phyloP scores from a whole-genome alignment of 257 asterid genomes.

The Handroanthus guayacan region DNA sequence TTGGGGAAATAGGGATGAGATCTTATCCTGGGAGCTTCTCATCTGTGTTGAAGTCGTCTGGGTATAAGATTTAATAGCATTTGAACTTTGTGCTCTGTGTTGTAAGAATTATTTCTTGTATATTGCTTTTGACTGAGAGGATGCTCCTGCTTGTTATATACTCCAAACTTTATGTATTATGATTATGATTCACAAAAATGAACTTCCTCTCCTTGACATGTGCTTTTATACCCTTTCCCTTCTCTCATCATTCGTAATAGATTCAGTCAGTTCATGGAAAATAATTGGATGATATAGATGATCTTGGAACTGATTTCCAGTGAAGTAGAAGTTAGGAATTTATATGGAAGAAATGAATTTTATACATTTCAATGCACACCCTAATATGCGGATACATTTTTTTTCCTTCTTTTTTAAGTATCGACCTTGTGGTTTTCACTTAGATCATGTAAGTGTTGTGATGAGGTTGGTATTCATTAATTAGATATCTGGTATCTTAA shows the following conservation, averaged over 20 bases:
- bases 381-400: background rate
- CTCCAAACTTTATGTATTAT: background rate
- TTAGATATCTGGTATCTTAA: slow-evolving; percentile 11
- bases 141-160: background rate
- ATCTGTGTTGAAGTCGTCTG: background rate
- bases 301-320: background rate
- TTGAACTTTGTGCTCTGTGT: slow-evolving; percentile 3
- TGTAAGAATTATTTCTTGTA: background rate
- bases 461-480: background rate
- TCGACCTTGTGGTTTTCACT: background rate
- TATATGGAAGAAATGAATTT: slow-evolving; percentile 2
- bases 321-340: slow-evolving; percentile 5
- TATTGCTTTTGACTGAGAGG: background rate
- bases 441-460: background rate
- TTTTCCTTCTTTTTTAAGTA: background rate
- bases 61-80: background rate
- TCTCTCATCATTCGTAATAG: background rate
- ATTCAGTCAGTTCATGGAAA: background rate
- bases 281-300: slow-evolving; percentile 15
- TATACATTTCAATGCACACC: background rate
- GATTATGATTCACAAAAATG: background rate
- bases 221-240: background rate
- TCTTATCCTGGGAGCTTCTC: background rate
- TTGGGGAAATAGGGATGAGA: background rate
- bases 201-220: slow-evolving; percentile 2